These are phyloP conservation scores for Colletotrichum paranaense DNA, from an alignment of 2,329 filamentous ascomycete species.

Conservation along the genomic window DNA sequence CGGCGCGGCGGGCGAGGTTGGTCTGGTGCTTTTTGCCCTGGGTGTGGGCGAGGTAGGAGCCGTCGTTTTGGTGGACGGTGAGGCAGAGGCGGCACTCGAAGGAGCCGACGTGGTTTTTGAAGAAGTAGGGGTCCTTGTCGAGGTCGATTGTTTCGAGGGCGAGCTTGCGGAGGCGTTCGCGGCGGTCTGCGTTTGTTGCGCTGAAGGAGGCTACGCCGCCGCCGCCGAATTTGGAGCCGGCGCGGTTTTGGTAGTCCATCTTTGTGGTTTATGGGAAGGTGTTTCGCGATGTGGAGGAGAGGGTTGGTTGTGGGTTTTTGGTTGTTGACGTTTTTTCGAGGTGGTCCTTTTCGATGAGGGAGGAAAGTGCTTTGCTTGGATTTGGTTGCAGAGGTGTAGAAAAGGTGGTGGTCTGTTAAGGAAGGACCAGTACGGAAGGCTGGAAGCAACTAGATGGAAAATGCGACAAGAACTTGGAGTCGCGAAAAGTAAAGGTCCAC, in stretches of 20 bases:
- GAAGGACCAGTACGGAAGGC: background rate
- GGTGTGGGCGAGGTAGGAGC: constrained; percentile 97
- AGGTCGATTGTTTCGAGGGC: constrained; percentile 99
- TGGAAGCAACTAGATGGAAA: background rate
- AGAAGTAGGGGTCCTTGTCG: constrained; percentile 99
- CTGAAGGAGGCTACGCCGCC: constrained; percentile 95
- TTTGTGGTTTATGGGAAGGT: background rate
- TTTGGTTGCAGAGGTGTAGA: background rate
- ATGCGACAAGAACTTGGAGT: background rate
- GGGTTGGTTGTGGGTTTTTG: background rate
- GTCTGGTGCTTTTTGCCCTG: constrained; percentile 99
- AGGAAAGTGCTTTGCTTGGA: background rate
- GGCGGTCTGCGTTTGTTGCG: constrained; percentile 95
- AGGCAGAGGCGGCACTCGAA: constrained; percentile 98
- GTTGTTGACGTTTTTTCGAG: background rate
- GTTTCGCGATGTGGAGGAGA: background rate
- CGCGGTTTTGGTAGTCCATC: constrained; percentile 89
- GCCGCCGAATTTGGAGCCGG: constrained; percentile 97
- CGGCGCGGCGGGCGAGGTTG: constrained; percentile 93
- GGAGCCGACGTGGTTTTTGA: constrained; percentile 98
- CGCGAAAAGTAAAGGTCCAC: background rate
- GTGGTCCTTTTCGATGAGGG: fast-evolving
- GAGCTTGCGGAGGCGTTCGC: constrained; percentile 96
- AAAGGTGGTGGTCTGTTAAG: no score
- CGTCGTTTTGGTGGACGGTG: constrained; percentile 98